A percentile compares a stretch with the other conserved stretches of the same genome.
phyloP scores from a whole-genome alignment of 306 rosid species.

The Coriaria nepalensis region DNA sequence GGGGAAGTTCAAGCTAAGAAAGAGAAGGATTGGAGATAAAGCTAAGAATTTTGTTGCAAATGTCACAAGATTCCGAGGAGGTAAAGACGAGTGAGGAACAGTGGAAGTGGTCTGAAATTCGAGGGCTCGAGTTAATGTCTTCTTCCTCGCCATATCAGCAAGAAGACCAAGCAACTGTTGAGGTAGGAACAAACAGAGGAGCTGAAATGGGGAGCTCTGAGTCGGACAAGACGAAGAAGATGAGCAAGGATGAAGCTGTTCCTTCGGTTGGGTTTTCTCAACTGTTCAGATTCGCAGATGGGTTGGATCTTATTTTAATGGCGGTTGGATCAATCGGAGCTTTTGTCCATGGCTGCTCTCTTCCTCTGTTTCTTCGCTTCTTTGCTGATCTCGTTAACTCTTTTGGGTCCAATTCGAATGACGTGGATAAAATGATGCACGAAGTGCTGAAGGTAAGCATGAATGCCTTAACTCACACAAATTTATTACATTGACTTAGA shows the following conservation, averaged over 20 bases:
- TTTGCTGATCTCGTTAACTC: constrained; percentile 97
- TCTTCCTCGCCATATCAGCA: constrained; percentile 1
- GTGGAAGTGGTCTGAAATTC: constrained; percentile 99
- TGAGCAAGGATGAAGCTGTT: constrained; percentile 42
- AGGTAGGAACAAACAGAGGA: constrained; percentile 14
- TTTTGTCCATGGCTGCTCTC: constrained; percentile 79
- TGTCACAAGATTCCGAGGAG: constrained; percentile 87
- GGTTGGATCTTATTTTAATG: constrained; percentile 72
- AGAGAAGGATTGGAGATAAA: constrained; percentile 28
- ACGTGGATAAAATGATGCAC: constrained; percentile 72
- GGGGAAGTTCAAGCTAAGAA: constrained; percentile 30
- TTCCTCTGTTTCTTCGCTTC: constrained; percentile 87
- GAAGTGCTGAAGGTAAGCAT: constrained; percentile 71
- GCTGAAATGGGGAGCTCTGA: constrained; percentile 29
- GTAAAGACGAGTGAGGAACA: constrained; percentile 59
- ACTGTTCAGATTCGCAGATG: constrained; percentile 87
- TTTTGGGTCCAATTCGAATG: constrained; percentile 75
- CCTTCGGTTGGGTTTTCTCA: constrained; percentile 46
- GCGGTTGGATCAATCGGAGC: constrained; percentile 82
- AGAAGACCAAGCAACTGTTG: not conserved
- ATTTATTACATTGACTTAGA: no score
- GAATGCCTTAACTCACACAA: no score
- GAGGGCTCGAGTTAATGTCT: constrained; percentile 64
- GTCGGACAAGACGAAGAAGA: constrained; percentile 28
- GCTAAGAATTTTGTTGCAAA: constrained; percentile 40